Evolutionary conservation across 768 basidiomycete genomes (phyloP), one percentile per base, ranked within the genome.

Genomic region (Psilocybe cubensis): DNA sequence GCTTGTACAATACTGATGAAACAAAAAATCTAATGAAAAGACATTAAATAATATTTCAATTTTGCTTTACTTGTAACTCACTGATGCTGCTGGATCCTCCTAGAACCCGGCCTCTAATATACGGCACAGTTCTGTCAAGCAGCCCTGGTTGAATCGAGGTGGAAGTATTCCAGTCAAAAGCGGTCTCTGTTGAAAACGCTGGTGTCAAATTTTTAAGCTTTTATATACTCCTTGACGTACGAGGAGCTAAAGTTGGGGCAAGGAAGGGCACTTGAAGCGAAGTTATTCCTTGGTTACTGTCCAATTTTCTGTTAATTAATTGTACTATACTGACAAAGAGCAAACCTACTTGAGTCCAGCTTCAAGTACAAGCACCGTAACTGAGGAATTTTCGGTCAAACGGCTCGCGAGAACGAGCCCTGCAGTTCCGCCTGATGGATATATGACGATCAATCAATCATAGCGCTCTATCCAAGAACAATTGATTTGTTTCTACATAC

Each of bases 361-460:
- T 56, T 77, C 76, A 38, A 82, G 62, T 17, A 82, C 64, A 24
- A 82, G 72, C 23, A 81, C 78, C 0, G 65, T 70, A 0, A 72
- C 25, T 1, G 65, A 64, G 1, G 70, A 35, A 42, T 74, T 66
- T 58, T 81, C 79, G 0, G 78, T 71, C 24, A 82, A 68, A 38
- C 80, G 72, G 12, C 69, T 74, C 5, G 80, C 81, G 10, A 82
- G 63, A 4, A 78, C 77, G 47, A 76, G 75, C 0, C 81, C 79
- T 1, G 79, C 79, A 17, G 74, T 76, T 20, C 80, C 81, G 21
- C 56, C 66, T 67, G 33, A 9, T n/a, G 6, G 21, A 40, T 28
- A 40, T 28, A 2, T 18, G n/a, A 12, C 18, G 4, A 31, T 49
- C 43, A 17, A 44, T 56, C 6, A 24, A 47, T 20, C n/a, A 27